Base-by-base conservation (phyloP, 106 monocot genomes). In the Triglochin maritima region DNA sequence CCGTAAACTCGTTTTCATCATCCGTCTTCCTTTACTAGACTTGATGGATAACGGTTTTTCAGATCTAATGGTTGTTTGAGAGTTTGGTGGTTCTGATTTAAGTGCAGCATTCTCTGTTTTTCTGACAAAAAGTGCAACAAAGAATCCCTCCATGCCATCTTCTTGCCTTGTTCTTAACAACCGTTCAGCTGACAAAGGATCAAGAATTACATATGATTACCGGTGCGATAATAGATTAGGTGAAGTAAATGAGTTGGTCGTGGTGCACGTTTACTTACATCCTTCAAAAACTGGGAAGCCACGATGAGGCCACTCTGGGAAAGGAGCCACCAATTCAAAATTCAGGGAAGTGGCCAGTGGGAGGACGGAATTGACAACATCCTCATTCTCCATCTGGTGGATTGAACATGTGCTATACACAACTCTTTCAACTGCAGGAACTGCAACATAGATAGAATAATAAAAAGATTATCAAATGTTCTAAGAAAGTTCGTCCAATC, bases 371-470 rank as follows among this genome's bases (percentile, higher is more conserved):
- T 65, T 72, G 49, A 98, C 49, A 17, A 91, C 96, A 71, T 98
- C 88, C 62, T 98, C 96, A 54, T 98, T 98, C 71, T 98, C 96
- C 29, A 68, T 69, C 69, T 82, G 88, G 67, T 88, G 75, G 48
- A 98, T 74, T 7, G 96, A 98, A 65, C 96, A 98, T 15, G 91
- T 98, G 73, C 96, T 98, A 67, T 92, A 98, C n/a, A 86, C 87
- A 4, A 91, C 72, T 66, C 88, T 86, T 68, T 86, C 88, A 44
- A 91, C 96, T 16, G 76, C 69, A 42, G 96, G 86, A 78, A 98
- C 91, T 98, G 79, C 16, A 59, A 59, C 56, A 29, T 1, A 29
- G 29, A 29, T 29, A 29, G 1, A 29, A 29, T 29, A 29, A 29
- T 29, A 56, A 62, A 9, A 11, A 55, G 17, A 44, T 47, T 4